phyloP scores from a whole-genome alignment of 768 basidiomycete genomes.

The Leccinum rimulosum region DNA sequence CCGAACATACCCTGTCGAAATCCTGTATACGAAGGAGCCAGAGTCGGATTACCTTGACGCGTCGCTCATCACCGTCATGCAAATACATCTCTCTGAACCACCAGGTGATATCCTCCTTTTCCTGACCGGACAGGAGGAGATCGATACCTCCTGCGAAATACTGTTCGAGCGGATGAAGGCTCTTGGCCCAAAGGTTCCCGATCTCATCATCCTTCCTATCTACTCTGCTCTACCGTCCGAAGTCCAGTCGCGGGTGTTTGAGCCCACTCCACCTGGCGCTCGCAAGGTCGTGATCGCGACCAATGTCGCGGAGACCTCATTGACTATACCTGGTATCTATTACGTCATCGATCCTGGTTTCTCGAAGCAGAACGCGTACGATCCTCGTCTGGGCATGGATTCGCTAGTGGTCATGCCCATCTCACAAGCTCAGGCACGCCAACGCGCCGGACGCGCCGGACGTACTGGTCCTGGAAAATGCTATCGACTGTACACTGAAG shows the following conservation, averaged over 20 bases:
- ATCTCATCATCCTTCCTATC: conserved; percentile 94
- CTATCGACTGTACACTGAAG: conserved; percentile 97
- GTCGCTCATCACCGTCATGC: conserved; percentile 98
- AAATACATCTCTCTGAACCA: conserved; percentile 97
- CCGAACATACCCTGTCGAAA: conserved; percentile 97
- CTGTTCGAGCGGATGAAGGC: conserved; percentile 99
- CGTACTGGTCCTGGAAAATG: conserved; percentile 98
- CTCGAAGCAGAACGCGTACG: conserved; percentile 98
- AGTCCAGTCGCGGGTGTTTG: conserved; percentile 97
- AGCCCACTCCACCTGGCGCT: conserved; percentile 96
- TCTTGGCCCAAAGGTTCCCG: conserved; percentile 96
- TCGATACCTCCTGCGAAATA: conserved; percentile 96
- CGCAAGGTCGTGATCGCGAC: conserved; percentile 99
- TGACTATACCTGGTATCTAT: conserved; percentile 98
- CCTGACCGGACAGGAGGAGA: conserved; percentile 98
- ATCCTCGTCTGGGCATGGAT: conserved; percentile 97
- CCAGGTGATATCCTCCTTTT: conserved; percentile 96
- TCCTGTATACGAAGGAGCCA: conserved; percentile 98
- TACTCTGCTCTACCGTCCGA: conserved; percentile 98
- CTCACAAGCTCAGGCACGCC: conserved; percentile 96
- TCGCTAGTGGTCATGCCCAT: conserved; percentile 98
- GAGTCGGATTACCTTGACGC: conserved; percentile 97
- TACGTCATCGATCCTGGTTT: conserved; percentile 99
- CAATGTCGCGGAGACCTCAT: conserved; percentile 96
- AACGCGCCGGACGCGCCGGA: conserved; percentile 93